Base-by-base conservation (phyloP, 768 basidiomycete species). In the Macrolepiota albuminosa region DNA sequence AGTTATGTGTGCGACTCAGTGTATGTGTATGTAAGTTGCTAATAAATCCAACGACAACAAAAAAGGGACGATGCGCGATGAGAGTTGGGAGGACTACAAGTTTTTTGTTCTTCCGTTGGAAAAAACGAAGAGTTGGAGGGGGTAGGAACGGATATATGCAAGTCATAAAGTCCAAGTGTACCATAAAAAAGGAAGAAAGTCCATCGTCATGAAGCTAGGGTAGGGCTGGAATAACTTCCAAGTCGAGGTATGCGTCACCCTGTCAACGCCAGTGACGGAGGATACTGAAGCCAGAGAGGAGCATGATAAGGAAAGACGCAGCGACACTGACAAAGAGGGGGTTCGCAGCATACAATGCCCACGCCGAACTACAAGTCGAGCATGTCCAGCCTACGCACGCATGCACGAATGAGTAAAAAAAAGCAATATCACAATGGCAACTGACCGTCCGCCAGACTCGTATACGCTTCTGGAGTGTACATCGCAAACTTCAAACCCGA, bases 391-490 rank as follows among this genome's bases (percentile, higher is more conserved):
- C 86, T 86, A 16, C 29, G 29, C 29, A 10, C 6, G 14, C 24
- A 18, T 3, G 14, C 0, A 16, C 29, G 29, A 29, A 29, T 29
- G 29, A 56, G 39, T 6, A 18, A 42, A 42, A 9, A 43, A 21
- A 43, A 10, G 10, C 16, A 18, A 40, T 7, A 49, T 7, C 18
- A 18, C 51, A 60, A 49, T 6, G 16, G 13, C 37, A 39, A 69
- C 77, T 64, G 50, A 79, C 80, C 79, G 76, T 83, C 79, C 13
- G 79, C 70, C 8, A 93, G 68, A 6, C 85, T 79, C 0, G 87
- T 91, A 69, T 93, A 93, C 14, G 79, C 24, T 65, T 83, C 82
- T 0, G 93, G 92, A 0, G 85, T 85, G 68, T 95, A 97, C 67
- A 97, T 73, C 46, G 92, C 93, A 76, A 97, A 96, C 67, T 83